Evolutionary conservation across 1,139 yeast genomes (phyloP), one percentile per base, ranked within the genome.

Genomic region (Debaryomycetaceae sp.): DNA sequence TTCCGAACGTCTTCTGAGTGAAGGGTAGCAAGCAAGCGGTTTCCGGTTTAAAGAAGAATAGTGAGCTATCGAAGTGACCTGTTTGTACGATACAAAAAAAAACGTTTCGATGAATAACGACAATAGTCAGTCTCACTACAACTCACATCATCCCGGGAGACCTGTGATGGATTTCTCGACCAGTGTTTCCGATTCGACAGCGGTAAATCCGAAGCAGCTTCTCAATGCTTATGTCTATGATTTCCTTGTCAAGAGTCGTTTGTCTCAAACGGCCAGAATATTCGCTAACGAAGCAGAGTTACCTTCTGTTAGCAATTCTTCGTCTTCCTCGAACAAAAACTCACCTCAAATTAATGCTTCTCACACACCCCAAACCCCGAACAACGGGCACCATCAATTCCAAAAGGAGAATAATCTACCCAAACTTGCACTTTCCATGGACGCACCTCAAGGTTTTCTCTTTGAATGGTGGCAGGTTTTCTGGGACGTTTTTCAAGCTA

Each of bases 381-480:
- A 45, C n/a, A 49, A 45, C 39, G 40, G 49, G 36, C 45, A 50
- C 17, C 55, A 52, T 36, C 69, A 62, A 44, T 52, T 60, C 42
- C 59, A 56, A 38, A 66, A 65, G 45, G 72, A 68, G 6, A 61
- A 69, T 48, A 76, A 75, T 44, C 62, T 81, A 24, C 82, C 85
- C 1, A 68, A 69, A 24, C 63, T 80, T 46, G 68, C 70, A 43
- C 74, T 80, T 56, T 73, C 82, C 24, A 78, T 80, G 80, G 89
- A 89, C 59, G 84, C 95, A 5, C 95, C 96, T 0, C 91, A 85
- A 55, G 95, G 97, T 7, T 90, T 88, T 57, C 68, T 90, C 39
- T 83, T 79, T 55, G 97, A 90, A 61, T 91, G 98, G 97, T 91
- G 97, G 97, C 90, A 83, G 68, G 83, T 90, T 31, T 91, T 90